Evolutionary conservation across 176 grass and related monocot genomes (phyloP).

Genomic region (Bothriochloa decipiens): DNA sequence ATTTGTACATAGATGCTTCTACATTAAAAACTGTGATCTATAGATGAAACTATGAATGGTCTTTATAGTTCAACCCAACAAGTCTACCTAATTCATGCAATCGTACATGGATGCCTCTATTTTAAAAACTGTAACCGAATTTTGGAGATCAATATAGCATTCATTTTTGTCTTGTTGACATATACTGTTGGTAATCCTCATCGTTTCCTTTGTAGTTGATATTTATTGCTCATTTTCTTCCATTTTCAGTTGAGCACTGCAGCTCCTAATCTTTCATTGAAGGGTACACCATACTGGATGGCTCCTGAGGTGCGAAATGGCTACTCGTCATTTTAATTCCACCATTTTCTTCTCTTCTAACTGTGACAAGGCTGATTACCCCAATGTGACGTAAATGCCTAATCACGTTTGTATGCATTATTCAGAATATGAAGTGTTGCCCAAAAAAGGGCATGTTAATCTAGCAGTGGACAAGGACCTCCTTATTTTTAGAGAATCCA

Average conservation of each 20-base stretch:
- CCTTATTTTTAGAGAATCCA: background rate
- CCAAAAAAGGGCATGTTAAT: conserved; percentile 17
- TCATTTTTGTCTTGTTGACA: conserved; percentile 5
- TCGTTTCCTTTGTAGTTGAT: conserved; percentile 24
- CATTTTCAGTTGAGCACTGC: conserved; percentile 73
- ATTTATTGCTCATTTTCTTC: conserved; percentile 31
- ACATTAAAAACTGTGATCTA: background rate
- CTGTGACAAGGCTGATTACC: conserved; percentile 19
- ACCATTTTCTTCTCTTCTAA: background rate
- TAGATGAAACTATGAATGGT: conserved; percentile 1
- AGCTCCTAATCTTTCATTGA: conserved; percentile 84
- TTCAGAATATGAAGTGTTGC: background rate
- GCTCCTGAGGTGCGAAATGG: conserved; percentile 78
- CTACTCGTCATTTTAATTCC: conserved; percentile 28
- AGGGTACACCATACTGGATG: conserved; percentile 99
- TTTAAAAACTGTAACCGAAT: background rate
- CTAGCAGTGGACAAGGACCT: background rate
- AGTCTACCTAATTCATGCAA: background rate
- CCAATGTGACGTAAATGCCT: conserved; percentile 19
- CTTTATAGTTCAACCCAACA: background rate
- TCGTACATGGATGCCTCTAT: background rate
- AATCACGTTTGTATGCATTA: background rate
- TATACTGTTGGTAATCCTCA: conserved; percentile 20
- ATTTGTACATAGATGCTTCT: background rate
- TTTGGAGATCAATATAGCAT: background rate